phyloP scores from a whole-genome alignment of 2,329 filamentous ascomycete genomes.

The Escovopsis sp. region DNA sequence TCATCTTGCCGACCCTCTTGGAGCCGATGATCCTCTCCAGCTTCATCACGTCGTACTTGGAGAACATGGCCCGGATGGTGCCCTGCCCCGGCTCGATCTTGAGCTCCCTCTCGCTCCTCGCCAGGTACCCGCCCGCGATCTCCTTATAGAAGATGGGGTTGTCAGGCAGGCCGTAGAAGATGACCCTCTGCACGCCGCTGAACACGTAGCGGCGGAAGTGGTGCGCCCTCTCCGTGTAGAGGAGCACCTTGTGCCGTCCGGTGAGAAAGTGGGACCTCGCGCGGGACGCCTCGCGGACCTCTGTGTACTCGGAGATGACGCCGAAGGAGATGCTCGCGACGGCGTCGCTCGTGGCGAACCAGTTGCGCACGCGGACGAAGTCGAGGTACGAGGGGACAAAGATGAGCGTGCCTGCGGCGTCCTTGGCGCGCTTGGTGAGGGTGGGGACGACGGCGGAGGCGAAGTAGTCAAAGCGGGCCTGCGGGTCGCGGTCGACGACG shows the following conservation, averaged over 20 bases:
- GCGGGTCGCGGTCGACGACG: constrained; percentile 60
- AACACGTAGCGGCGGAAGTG: constrained; percentile 86
- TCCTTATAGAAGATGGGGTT: constrained; percentile 73
- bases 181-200: constrained; percentile 64
- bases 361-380: constrained; percentile 85
- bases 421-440: constrained; percentile 51
- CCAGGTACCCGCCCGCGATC: constrained; percentile 53
- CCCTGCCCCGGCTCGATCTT: constrained; percentile 43
- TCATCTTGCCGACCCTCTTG: constrained; percentile 67
- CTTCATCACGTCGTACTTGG: constrained; percentile 77
- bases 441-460: constrained; percentile 63
- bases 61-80: constrained; percentile 53
- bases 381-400: constrained; percentile 92
- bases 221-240: constrained; percentile 93
- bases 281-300: constrained; percentile 61
- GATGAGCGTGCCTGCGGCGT: constrained; percentile 56
- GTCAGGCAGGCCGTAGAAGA: constrained; percentile 83
- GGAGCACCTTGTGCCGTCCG: constrained; percentile 64
- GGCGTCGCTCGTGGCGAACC: constrained; percentile 59
- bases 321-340: constrained; percentile 46
- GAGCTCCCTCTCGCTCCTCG: constrained; percentile 39
- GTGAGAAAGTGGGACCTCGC: constrained; percentile 76
- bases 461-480: constrained; percentile 85
- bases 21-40: constrained; percentile 78
- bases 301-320: constrained; percentile 76